Conservation (phyloP, 2,329 filamentous ascomycete species). For the Exserohilum turcica region DNA sequence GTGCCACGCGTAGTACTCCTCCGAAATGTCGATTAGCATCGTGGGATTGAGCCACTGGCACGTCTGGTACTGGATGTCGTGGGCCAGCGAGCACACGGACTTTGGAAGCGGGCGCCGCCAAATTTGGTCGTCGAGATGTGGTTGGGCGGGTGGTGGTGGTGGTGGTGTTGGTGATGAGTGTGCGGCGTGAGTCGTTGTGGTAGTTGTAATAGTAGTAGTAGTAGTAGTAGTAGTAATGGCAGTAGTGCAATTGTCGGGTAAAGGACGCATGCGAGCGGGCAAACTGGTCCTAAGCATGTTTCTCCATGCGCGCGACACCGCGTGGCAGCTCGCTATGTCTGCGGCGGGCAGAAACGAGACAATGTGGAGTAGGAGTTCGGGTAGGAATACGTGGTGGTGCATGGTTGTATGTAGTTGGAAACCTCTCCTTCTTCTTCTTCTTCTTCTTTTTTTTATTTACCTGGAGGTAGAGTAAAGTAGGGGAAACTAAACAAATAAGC, state of each 20-base stretch:
- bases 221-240: not conserved
- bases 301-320: slow-evolving; percentile 12
- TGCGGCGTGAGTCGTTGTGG: not conserved
- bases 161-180: not conserved
- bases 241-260: slow-evolving; percentile 4
- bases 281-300: slow-evolving; percentile 13
- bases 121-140: not conserved
- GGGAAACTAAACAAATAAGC: no score
- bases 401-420: not conserved
- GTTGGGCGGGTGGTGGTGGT: not conserved
- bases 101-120: not conserved
- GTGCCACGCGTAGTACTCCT: slow-evolving; percentile 20
- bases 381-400: slow-evolving; percentile 21
- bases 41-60: not conserved
- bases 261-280: slow-evolving; percentile 8
- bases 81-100: not conserved
- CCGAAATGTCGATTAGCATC: slow-evolving; percentile 1
- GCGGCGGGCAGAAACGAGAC: slow-evolving; percentile 11
- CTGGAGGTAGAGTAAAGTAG: no score
- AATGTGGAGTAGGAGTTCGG: slow-evolving; percentile 20
- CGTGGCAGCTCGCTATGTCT: slow-evolving; percentile 2
- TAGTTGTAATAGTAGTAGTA: no score
- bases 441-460: no score
- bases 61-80: not conserved
- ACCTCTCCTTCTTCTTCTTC: no score